Conservation (phyloP, 345 rosid species). For the Raphanus raphanistrum region DNA sequence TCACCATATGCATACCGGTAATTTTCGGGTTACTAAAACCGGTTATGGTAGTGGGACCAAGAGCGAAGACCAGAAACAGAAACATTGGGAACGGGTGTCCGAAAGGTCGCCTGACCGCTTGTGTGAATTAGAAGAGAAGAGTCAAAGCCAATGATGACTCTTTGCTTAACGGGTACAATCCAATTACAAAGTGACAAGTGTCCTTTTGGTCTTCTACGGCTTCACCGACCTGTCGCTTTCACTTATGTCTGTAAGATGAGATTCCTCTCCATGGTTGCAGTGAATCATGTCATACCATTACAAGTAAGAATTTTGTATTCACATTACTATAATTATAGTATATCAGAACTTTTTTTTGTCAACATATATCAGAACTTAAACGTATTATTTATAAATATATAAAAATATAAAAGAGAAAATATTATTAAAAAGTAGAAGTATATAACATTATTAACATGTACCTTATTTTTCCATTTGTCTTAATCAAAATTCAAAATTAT, state of each 20-base stretch:
- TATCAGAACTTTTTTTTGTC: too few species aligned
- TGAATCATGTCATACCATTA: constrained; percentile 6
- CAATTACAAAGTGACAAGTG: neutral
- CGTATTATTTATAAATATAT: neutral
- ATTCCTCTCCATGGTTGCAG: constrained; percentile 28
- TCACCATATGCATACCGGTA: neutral
- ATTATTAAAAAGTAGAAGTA: neutral
- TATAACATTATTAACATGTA: neutral
- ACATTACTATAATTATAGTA: neutral
- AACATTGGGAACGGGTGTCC: constrained; percentile 32
- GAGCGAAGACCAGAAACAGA: constrained; percentile 27
- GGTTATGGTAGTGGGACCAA: neutral
- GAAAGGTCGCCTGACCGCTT: constrained; percentile 35
- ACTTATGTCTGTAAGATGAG: constrained; percentile 21
- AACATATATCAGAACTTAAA: neutral
- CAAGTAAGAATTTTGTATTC: neutral
- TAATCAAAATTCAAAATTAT: constrained; percentile 17
- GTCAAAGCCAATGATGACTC: constrained; percentile 39
- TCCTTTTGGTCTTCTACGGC: neutral
- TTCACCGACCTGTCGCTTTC: constrained; percentile 34
- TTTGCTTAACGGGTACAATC: neutral
- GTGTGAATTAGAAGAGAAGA: constrained; percentile 6
- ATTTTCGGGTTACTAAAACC: neutral
- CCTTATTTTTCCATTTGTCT: constrained; percentile 17
- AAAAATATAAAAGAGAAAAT: neutral